These are phyloP conservation scores for Ploettnerulaceae sp. DNA, from an alignment of 2,329 filamentous ascomycete genomes.

Conservation along the genomic window DNA sequence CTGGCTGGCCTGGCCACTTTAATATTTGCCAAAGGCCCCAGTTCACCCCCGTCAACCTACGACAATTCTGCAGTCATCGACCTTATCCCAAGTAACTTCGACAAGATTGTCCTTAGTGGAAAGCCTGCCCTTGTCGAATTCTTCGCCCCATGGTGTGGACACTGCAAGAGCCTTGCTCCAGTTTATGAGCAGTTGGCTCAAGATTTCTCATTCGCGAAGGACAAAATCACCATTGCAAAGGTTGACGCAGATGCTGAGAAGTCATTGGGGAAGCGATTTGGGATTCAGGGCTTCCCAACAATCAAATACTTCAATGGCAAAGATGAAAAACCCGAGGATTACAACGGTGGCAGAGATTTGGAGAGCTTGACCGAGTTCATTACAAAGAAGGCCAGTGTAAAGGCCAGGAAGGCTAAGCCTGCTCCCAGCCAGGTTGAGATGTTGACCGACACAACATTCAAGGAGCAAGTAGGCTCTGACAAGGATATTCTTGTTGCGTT, in stretches of 20 bases:
- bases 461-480: slow-evolving; percentile 70
- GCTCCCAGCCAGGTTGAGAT: slow-evolving; percentile 71
- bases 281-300: slow-evolving; percentile 91
- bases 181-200: slow-evolving; percentile 86
- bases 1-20: slow-evolving; percentile 44
- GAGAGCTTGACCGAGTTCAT: slow-evolving; percentile 81
- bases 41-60: slow-evolving; percentile 33
- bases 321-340: slow-evolving; percentile 78
- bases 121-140: slow-evolving; percentile 97
- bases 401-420: slow-evolving; percentile 68
- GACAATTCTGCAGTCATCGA: slow-evolving; percentile 84
- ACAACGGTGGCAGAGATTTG: slow-evolving; percentile 80
- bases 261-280: slow-evolving; percentile 77
- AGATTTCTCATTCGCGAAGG: slow-evolving; percentile 64
- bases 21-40: slow-evolving; percentile 42
- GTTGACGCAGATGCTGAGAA: slow-evolving; percentile 92
- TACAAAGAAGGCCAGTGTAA: slow-evolving; percentile 78
- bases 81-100: slow-evolving; percentile 86
- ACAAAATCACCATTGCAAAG: slow-evolving; percentile 83
- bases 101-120: slow-evolving; percentile 80
- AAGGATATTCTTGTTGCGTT: slow-evolving; percentile 94
- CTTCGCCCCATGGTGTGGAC: slow-evolving; percentile 97
- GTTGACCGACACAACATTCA: slow-evolving; percentile 76
- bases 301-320: slow-evolving; percentile 98
- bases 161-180: slow-evolving; percentile 97